phyloP scores from a whole-genome alignment of 2,329 filamentous ascomycete species.

The Zymoseptoria passerinii region DNA sequence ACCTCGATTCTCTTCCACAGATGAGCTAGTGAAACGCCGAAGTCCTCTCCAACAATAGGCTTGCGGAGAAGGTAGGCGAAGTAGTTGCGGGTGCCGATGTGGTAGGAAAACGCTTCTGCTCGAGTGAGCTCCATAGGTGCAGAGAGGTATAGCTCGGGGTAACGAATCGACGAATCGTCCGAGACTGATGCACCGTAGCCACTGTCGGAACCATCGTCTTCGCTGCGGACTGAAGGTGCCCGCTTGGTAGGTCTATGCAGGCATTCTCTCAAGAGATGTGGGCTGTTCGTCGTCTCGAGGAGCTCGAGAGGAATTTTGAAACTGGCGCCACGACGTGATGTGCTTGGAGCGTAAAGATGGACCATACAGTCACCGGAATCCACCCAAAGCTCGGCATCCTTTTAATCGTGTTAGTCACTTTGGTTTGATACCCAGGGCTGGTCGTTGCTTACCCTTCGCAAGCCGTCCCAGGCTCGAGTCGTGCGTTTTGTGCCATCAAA shows the following conservation, averaged over 20 bases:
- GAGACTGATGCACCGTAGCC: conserved; percentile 18
- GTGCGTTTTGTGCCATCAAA: conserved; percentile 13
- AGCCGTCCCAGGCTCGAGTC: conserved; percentile 11
- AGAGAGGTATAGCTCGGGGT: conserved; percentile 59
- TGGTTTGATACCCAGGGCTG: background rate
- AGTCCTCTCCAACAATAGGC: conserved; percentile 58
- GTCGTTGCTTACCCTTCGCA: conserved; percentile 8
- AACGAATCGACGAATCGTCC: conserved; percentile 9
- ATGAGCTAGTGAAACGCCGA: conserved; percentile 56
- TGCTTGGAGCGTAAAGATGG: conserved; percentile 58
- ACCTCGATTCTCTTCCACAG: conserved; percentile 56
- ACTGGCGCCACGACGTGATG: conserved; percentile 57
- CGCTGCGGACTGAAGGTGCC: conserved; percentile 8
- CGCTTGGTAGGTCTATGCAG: conserved; percentile 16
- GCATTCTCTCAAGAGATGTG: conserved; percentile 48
- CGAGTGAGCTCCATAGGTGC: conserved; percentile 48
- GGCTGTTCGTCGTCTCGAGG: conserved; percentile 51
- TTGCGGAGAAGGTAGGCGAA: conserved; percentile 61
- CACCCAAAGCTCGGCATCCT: conserved; percentile 64
- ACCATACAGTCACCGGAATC: conserved; percentile 61
- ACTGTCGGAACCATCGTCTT: conserved; percentile 24
- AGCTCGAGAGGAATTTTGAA: conserved; percentile 56
- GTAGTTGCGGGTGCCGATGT: conserved; percentile 64
- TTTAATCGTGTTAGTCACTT: background rate
- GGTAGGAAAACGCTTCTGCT: conserved; percentile 52